Base-by-base conservation (phyloP, 805 yeast species). In the Tetrapisispora fleetii region DNA sequence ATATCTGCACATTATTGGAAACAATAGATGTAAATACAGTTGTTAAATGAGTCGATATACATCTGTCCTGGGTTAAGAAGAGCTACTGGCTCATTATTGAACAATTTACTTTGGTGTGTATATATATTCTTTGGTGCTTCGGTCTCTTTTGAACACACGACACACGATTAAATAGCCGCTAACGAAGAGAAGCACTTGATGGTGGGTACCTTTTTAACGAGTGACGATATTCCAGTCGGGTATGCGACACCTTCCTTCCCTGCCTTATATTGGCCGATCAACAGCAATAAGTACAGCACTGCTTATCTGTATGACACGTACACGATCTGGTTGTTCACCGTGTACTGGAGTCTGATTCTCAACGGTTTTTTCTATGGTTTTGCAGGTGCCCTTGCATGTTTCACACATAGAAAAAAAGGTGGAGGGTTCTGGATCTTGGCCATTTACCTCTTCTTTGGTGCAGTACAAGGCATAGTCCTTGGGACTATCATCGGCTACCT, bases 281-380 rank as follows among this genome's bases (percentile, higher is more conserved):
- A 67, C 13, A 59, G 67, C 35, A 64, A 69, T 1, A 58, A 53
- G 37, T 69, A 63, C 49, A 49, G 60, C 2, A 58, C 73, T 6
- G 74, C 88, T 35, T 79, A 75, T 54, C 75, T 91, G 4, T 91
- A 86, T 67, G 77, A 79, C 57, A 68, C 81, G 1, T 54, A 62
- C 17, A 96, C 88, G 57, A 78, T 91, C 16, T 90, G 95, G 93
- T 67, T 65, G 54, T 91, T 86, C 71, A 86, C 96, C 0, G 71
- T 87, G 10, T 75, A 69, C 56, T 91, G 99, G 98, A 75, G 84
- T 14, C 56, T 91, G 43, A 81, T 89, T 9, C 67, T 86, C 54
- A 83, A 78, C 62, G 71, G 72, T 1, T 79, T 74, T 1, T 75
- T 85, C 50, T 87, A 88, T 63, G 59, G 72, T 1, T 69, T 77